These are phyloP conservation scores for Malus orientalis DNA, from an alignment of 306 rosid species.

Conservation along the genomic window DNA sequence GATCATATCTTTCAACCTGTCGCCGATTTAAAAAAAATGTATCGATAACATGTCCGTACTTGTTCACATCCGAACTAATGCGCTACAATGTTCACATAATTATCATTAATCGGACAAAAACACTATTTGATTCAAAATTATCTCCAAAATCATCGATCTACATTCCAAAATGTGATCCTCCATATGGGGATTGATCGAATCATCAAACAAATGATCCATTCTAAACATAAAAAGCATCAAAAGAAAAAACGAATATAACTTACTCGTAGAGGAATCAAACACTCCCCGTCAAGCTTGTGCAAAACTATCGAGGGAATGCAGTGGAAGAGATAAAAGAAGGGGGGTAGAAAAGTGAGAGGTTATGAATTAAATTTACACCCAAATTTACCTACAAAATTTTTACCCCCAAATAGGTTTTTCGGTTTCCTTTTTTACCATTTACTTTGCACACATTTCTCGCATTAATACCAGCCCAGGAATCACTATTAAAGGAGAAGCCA, in stretches of 20 bases:
- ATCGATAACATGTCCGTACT: not conserved
- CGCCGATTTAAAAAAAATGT: no score
- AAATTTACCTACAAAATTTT: not conserved
- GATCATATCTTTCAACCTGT: constrained; percentile 35
- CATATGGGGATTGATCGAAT: no score
- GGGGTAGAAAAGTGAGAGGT: not conserved
- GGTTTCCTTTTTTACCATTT: constrained; percentile 3
- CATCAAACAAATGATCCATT: not conserved
- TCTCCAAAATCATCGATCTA: not conserved
- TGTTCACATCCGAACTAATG: not conserved
- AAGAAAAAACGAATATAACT: not conserved
- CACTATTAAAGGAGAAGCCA: constrained; percentile 1
- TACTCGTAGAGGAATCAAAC: constrained; percentile 20
- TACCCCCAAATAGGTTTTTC: not conserved
- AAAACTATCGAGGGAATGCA: constrained; percentile 46
- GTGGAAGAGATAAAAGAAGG: constrained; percentile 2
- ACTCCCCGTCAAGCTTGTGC: constrained; percentile 34
- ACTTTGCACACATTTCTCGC: constrained; percentile 26
- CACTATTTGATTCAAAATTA: not conserved
- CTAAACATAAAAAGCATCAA: not conserved
- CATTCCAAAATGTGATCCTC: not conserved
- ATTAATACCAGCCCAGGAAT: constrained; percentile 27
- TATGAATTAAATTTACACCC: constrained; percentile 15
- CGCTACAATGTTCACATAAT: not conserved
- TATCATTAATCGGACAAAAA: not conserved